Percentiles rank a stretch among this genome's conserved stretches.
Conservation (phyloP, 202 grass and related monocot species). For the Bolboschoenoplectus hybrid region DNA sequence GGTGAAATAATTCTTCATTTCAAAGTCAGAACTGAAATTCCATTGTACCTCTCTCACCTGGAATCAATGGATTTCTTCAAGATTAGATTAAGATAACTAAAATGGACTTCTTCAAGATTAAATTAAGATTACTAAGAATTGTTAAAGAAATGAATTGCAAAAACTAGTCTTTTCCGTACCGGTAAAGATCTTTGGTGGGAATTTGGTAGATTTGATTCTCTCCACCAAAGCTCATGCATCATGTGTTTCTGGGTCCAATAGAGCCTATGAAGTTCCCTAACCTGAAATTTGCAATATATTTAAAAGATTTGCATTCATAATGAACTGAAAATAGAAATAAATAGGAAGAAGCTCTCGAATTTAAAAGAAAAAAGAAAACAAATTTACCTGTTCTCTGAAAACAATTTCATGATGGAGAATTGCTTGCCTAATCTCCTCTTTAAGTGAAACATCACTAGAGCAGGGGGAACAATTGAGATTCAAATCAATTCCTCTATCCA, state of each 20-base stretch:
- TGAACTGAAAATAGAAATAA: not conserved
- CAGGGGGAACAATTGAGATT: slow-evolving; percentile 60
- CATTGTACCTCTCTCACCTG: slow-evolving; percentile 34
- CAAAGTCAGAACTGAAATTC: slow-evolving; percentile 23
- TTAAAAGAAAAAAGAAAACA: slow-evolving; percentile 25
- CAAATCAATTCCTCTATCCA: slow-evolving; percentile 56
- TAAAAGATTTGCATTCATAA: not conserved
- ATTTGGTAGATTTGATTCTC: slow-evolving; percentile 32
- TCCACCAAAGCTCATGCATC: slow-evolving; percentile 53
- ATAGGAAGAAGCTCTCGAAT: slow-evolving; percentile 12
- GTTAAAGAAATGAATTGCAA: not conserved
- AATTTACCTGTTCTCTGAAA: slow-evolving; percentile 60
- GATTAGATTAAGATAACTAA: not conserved
- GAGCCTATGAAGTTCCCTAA: slow-evolving; percentile 65
- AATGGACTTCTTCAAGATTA: not conserved
- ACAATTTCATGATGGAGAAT: slow-evolving; percentile 58
- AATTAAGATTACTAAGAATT: not conserved
- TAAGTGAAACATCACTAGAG: slow-evolving; percentile 40
- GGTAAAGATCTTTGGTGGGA: slow-evolving; percentile 5
- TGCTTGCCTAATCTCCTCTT: slow-evolving; percentile 48
- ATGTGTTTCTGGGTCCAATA: slow-evolving; percentile 62
- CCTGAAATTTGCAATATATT: slow-evolving; percentile 44
- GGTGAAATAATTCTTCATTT: slow-evolving; percentile 23
- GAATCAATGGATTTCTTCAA: not conserved
- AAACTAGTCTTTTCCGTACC: not conserved